Conservation (phyloP, 495 filamentous ascomycete species). For the Neohortaea acidophila region DNA sequence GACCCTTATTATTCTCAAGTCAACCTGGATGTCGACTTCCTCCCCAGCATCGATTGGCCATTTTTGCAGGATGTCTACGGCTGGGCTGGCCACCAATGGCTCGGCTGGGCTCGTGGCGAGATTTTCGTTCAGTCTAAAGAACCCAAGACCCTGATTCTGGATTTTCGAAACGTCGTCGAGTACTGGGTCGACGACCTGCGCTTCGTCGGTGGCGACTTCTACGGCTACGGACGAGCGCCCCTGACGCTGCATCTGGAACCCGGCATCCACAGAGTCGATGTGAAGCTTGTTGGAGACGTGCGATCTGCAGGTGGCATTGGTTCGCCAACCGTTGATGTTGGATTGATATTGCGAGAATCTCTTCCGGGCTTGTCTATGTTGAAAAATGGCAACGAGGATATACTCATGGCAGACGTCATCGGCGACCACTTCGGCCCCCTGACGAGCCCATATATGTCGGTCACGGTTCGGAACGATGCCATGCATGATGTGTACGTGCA, state of each 20-base stretch:
- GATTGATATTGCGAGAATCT: conserved; percentile 16
- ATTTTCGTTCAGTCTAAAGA: conserved; percentile 24
- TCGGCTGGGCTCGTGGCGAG: conserved; percentile 42
- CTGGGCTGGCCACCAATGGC: conserved; percentile 45
- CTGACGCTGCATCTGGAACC: conserved; percentile 33
- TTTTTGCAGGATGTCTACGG: conserved; percentile 41
- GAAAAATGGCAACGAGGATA: conserved; percentile 14
- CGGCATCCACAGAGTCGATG: conserved; percentile 37
- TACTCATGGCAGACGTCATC: conserved; percentile 36
- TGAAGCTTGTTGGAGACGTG: conserved; percentile 40
- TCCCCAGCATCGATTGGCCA: conserved; percentile 35
- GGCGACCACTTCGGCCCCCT: conserved; percentile 24
- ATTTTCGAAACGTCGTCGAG: conserved; percentile 34
- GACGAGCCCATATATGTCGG: conserved; percentile 32
- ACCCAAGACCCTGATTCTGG: conserved; percentile 27
- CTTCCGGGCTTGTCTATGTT: too few relatives aligned
- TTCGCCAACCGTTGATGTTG: conserved; percentile 28
- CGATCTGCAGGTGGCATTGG: conserved; percentile 36
- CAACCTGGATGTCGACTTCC: conserved; percentile 32
- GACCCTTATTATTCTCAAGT: conserved; percentile 1
- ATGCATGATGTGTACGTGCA: conserved; percentile 25
- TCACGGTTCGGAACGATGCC: conserved; percentile 33
- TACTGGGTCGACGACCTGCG: conserved; percentile 35
- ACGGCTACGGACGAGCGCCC: conserved; percentile 35
- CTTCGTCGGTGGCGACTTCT: conserved; percentile 45